Base-by-base conservation (phyloP, 73 alveolate genomes). In the Paramecium pentaurelia region DNA sequence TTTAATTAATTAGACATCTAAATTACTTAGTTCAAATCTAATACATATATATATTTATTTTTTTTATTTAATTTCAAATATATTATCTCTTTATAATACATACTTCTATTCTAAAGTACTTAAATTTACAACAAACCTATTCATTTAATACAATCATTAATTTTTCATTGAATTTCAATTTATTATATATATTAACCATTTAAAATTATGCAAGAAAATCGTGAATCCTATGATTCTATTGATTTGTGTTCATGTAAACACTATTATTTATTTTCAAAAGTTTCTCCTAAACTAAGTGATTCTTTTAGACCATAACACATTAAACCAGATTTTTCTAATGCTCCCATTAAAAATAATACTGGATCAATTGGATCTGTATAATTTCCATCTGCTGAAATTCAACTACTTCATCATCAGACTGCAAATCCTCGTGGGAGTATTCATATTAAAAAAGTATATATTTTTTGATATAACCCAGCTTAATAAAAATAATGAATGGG, bases 281-380 rank as follows among this genome's bases (percentile, higher is more conserved):
- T 64, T 34, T 25, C 84, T 32, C 84, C 84, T 28, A 64, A 64
- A 64, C 10, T 32, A n/a, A 64, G 84, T 64, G 84, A 64, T n/a
- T 64, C 84, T 64, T 64, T 64, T n/a, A 64, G 84, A 64, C 84
- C 84, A 3, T 64, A 64, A 64, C 54, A 64, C 4, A 64, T 64
- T 32, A 25, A 64, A 64, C 49, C 84, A 6, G 84, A 64, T 64
- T 64, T 64, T 34, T 32, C 84, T 10, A 27, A 64, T 64, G 84
- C 49, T 64, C 84, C 84, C 2, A 40, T 64, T 34, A 64, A 64
- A 28, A 14, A 3, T 12, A 32, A 28, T 9, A 64, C 45, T 64
- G 84, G 47, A 10, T 64, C 84, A 8, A 42, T 25, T 28, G 47
- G 30, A 64, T 64, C 84, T 3, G 32, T 64, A 3, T 25, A 28